A percentile compares a stretch with the other conserved stretches of the same genome.
Conservation (phyloP, 2,329 filamentous ascomycete species). For the Apiospora kogelbergensis region DNA sequence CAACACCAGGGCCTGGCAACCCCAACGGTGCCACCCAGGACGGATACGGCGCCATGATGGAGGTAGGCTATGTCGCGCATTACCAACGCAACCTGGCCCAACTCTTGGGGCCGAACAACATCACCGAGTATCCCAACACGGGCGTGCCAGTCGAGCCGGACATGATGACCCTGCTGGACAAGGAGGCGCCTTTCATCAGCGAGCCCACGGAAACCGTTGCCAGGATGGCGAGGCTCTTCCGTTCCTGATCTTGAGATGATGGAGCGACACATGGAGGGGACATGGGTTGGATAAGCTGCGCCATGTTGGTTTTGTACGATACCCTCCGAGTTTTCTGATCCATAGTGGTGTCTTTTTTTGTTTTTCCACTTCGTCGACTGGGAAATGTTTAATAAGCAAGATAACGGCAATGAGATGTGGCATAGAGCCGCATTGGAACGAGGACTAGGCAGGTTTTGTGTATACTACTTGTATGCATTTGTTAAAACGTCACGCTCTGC, state of each 20-base stretch:
- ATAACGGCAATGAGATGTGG: background rate
- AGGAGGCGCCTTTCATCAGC: background rate
- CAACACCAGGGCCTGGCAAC: constrained; percentile 39
- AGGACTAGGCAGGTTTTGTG: no score
- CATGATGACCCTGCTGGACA: background rate
- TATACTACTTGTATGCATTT: no score
- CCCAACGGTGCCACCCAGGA: constrained; percentile 46
- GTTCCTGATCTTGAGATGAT: background rate
- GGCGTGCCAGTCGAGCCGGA: background rate
- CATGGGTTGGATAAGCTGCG: background rate
- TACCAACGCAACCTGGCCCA: constrained; percentile 16
- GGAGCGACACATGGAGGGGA: background rate
- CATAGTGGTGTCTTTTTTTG: background rate
- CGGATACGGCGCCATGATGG: constrained; percentile 50
- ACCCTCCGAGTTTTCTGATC: background rate
- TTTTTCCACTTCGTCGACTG: background rate
- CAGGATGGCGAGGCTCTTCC: background rate
- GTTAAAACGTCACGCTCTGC: no score
- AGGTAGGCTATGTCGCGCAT: constrained; percentile 49
- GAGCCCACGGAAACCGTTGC: background rate
- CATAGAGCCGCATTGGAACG: background rate
- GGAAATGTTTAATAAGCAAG: background rate
- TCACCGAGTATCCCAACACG: background rate
- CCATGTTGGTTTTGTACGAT: background rate
- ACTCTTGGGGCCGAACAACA: background rate